phyloP scores from a whole-genome alignment of 805 yeast genomes.

The Diddensiella transvaalensis region DNA sequence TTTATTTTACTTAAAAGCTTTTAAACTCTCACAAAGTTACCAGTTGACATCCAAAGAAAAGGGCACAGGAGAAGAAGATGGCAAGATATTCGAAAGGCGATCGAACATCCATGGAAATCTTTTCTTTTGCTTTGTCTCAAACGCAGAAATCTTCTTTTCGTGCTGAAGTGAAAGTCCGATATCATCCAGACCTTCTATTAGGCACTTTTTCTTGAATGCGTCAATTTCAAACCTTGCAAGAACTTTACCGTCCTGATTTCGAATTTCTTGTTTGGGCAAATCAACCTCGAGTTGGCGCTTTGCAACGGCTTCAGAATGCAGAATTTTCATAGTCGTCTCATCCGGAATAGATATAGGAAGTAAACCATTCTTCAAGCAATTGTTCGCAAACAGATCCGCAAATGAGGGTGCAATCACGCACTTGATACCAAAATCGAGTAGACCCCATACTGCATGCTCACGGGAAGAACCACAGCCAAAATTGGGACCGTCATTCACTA shows the following conservation, averaged over 20 bases:
- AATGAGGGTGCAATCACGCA: constrained; percentile 96
- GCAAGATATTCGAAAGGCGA: neutral
- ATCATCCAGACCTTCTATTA: constrained; percentile 91
- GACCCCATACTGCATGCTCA: constrained; percentile 99
- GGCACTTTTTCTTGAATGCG: constrained; percentile 87
- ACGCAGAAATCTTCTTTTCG: constrained; percentile 67
- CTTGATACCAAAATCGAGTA: constrained; percentile 93
- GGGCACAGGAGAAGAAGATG: neutral
- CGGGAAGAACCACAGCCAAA: constrained; percentile 99
- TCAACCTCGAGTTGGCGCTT: constrained; percentile 74
- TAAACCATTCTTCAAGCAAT: constrained; percentile 92
- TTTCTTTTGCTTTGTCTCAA: constrained; percentile 66
- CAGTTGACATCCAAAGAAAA: neutral
- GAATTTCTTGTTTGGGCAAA: constrained; percentile 77
- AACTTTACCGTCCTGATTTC: constrained; percentile 62
- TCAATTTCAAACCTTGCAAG: constrained; percentile 85
- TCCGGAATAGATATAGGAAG: constrained; percentile 88
- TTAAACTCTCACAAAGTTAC: neutral
- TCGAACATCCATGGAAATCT: constrained; percentile 10
- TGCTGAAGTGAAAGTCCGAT: constrained; percentile 92
- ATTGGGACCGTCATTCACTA: constrained; percentile 91
- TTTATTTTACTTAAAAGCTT: no score
- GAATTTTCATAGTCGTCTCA: constrained; percentile 61
- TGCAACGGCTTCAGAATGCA: constrained; percentile 73
- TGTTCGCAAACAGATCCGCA: constrained; percentile 96